Evolutionary conservation across 2,329 filamentous ascomycete genomes (phyloP).

Genomic region (Chaetothyriales sp.): DNA sequence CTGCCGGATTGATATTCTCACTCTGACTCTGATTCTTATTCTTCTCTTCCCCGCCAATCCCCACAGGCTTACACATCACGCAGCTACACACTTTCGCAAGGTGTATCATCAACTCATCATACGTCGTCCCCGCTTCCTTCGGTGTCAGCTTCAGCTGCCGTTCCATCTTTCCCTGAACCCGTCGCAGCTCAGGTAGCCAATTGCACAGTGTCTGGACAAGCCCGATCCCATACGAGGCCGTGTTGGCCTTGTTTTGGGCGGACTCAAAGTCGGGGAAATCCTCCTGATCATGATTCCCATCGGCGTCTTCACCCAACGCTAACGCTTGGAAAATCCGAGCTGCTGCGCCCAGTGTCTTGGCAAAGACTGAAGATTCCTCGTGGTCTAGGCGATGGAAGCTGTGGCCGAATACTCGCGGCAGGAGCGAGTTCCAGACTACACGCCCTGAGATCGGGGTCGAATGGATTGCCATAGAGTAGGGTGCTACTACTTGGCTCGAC

Average conservation of each 20-base stretch:
- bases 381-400: slow-evolving; percentile 15
- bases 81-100: slow-evolving; percentile 12
- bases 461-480: slow-evolving; percentile 9
- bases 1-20: too few species aligned
- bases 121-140: slow-evolving; percentile 10
- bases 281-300: too few species aligned
- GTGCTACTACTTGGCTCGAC: not conserved
- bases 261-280: slow-evolving; percentile 10
- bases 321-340: slow-evolving; percentile 13
- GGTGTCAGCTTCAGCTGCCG: slow-evolving; percentile 10
- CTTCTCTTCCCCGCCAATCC: not conserved
- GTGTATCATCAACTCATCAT: slow-evolving; percentile 9
- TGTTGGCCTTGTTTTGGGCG: slow-evolving; percentile 11
- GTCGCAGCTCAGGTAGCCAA: slow-evolving; percentile 12
- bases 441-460: slow-evolving; percentile 12
- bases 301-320: slow-evolving; percentile 9
- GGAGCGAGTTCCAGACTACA: slow-evolving; percentile 13
- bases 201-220: slow-evolving; percentile 13
- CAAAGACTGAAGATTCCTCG: slow-evolving; percentile 10
- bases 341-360: slow-evolving; percentile 12
- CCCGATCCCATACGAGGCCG: slow-evolving; percentile 9
- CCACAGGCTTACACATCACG: slow-evolving; percentile 11
- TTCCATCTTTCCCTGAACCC: slow-evolving; percentile 15
- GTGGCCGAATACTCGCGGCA: slow-evolving; percentile 15
- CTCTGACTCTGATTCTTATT: not conserved